Evolutionary conservation across 176 grass and related monocot species (phyloP).

Genomic region (Musa schizocarpa): DNA sequence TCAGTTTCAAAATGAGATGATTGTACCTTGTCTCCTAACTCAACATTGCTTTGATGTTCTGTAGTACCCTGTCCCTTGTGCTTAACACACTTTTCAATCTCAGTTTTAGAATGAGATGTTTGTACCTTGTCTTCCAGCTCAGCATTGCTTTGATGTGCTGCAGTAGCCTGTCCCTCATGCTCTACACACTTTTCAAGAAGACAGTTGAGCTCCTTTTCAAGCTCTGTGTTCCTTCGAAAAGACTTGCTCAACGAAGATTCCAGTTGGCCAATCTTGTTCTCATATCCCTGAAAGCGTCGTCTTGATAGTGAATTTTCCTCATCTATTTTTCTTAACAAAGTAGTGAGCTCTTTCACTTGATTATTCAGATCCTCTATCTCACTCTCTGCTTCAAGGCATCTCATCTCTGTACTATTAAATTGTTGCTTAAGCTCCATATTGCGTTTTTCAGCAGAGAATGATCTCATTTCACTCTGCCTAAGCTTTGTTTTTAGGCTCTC

Average conservation of each 20-base stretch:
- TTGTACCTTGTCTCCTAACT: conserved; percentile 23
- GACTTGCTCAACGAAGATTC: conserved; percentile 16
- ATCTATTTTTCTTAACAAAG: conserved; percentile 11
- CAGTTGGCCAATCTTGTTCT: conserved; percentile 30
- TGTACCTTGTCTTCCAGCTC: conserved; percentile 24
- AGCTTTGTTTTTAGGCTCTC: conserved; percentile 38
- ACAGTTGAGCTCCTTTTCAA: conserved; percentile 11
- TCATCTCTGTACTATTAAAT: conserved; percentile 8
- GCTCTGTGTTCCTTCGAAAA: conserved; percentile 9
- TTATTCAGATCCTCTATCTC: conserved; percentile 7
- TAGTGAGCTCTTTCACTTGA: conserved; percentile 9
- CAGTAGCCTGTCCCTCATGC: conserved; percentile 4
- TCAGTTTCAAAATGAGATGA: conserved; percentile 24
- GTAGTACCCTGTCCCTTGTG: conserved; percentile 6
- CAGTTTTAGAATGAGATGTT: neutral
- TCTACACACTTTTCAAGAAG: conserved; percentile 10
- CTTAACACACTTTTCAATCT: conserved; percentile 5
- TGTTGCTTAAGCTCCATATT: conserved; percentile 26
- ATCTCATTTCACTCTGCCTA: conserved; percentile 46
- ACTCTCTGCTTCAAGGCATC: conserved; percentile 8
- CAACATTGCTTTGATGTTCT: conserved; percentile 7
- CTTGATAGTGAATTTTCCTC: conserved; percentile 23
- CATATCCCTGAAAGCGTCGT: conserved; percentile 14
- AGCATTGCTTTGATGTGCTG: conserved; percentile 1
- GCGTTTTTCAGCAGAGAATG: conserved; percentile 48